Evolutionary conservation across 1,284 basidiomycete species (phyloP).

Genomic region (Moniliophthora roreri): DNA sequence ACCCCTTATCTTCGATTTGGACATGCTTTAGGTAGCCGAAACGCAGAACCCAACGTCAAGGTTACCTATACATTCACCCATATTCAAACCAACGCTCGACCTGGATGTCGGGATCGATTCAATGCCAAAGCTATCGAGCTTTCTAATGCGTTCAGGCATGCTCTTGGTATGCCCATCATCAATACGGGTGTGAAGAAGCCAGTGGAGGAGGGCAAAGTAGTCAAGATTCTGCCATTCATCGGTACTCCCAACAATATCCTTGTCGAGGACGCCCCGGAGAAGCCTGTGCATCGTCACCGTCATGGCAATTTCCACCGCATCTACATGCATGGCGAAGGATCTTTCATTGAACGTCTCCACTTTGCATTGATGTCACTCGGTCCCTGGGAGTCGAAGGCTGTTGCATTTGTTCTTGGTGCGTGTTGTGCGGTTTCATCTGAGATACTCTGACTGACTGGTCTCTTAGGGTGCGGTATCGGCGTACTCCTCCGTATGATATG

Average conservation of each 20-base stretch:
- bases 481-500: conserved; percentile 77
- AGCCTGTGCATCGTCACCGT: conserved; percentile 4
- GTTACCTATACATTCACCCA: neutral
- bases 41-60: neutral
- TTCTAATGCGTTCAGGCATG: conserved; percentile 48
- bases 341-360: conserved; percentile 61
- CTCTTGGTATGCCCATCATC: conserved; percentile 48
- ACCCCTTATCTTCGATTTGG: neutral
- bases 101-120: conserved; percentile 21
- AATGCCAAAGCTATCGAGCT: conserved; percentile 44
- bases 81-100: neutral
- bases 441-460: neutral
- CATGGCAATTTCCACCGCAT: conserved; percentile 8
- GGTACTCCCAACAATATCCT: conserved; percentile 5
- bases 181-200: neutral
- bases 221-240: neutral
- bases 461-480: conserved; percentile 71
- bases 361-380: conserved; percentile 65
- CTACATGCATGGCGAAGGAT: conserved; percentile 14
- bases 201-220: neutral
- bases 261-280: conserved; percentile 3
- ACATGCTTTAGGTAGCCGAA: neutral
- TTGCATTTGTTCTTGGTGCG: conserved; percentile 78
- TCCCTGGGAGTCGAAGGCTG: conserved; percentile 77
- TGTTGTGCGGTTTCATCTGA: conserved; percentile 3